A percentile compares a stretch with the other conserved stretches of the same genome.
These are phyloP conservation scores for Nannochloropsis salina DNA, from an alignment of 108 stramenopile genomes.

Conservation along the genomic window DNA sequence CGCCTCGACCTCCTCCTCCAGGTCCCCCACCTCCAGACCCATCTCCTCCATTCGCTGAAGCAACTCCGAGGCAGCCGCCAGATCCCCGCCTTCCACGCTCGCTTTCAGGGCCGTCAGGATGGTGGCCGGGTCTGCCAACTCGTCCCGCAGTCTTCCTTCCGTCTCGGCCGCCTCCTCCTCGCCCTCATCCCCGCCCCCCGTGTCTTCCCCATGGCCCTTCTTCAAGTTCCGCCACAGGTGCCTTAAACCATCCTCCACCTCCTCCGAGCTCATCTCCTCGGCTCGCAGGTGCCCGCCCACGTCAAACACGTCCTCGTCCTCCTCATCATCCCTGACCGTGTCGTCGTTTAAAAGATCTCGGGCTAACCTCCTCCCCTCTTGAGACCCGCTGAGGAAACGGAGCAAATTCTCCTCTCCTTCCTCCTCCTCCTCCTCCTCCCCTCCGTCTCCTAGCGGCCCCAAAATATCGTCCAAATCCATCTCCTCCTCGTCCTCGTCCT, in stretches of 20 bases:
- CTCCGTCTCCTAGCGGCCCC: slow-evolving; percentile 21
- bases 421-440: slow-evolving; percentile 19
- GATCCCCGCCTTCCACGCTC: neutral
- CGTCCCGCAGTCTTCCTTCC: neutral
- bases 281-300: neutral
- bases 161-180: slow-evolving; percentile 2
- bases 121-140: slow-evolving; percentile 18
- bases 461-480: slow-evolving; percentile 27
- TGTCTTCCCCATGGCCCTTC: neutral
- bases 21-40: neutral
- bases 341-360: neutral
- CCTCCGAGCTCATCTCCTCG: neutral
- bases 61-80: neutral
- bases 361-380: neutral
- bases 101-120: neutral
- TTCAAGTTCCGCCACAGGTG: neutral
- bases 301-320: slow-evolving; percentile 22
- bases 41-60: neutral
- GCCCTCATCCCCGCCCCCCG: slow-evolving; percentile 18
- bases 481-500: neutral
- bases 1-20: neutral
- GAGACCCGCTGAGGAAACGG: slow-evolving; percentile 26
- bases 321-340: slow-evolving; percentile 16
- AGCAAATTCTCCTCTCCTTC: slow-evolving; percentile 28
- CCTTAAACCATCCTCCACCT: neutral